Conservation (phyloP, 306 rosid species). For the Pterocarpus santalinus region DNA sequence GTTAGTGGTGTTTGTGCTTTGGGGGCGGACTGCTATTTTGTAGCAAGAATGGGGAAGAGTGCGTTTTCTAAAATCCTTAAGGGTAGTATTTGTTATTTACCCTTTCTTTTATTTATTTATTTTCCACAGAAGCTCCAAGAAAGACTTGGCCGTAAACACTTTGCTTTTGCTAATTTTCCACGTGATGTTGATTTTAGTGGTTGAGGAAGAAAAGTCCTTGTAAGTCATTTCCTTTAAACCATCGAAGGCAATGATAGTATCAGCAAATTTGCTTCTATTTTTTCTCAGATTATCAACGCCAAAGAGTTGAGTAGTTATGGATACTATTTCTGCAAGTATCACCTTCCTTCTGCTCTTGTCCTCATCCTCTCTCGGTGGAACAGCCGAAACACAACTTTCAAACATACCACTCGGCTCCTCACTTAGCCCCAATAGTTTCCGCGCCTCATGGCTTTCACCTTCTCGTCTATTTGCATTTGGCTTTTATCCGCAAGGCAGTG, state of each 20-base stretch:
- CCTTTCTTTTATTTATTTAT: not conserved
- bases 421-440: no score
- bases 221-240: not conserved
- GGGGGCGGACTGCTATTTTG: no score
- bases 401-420: no score
- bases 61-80: not conserved
- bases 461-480: constrained; percentile 51
- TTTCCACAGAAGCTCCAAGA: not conserved
- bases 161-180: not conserved
- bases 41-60: not conserved
- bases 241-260: not conserved
- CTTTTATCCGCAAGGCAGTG: constrained; percentile 37
- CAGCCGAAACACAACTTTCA: constrained; percentile 8
- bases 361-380: no score
- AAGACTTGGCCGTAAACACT: not conserved
- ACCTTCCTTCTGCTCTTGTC: constrained; percentile 7
- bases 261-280: not conserved
- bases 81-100: no score
- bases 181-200: not conserved
- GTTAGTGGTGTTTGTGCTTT: no score
- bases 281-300: not conserved
- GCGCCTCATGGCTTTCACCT: constrained; percentile 46
- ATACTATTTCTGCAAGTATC: not conserved
- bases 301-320: constrained; percentile 34
- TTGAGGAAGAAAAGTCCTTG: constrained; percentile 20